These are phyloP conservation scores for Colletotrichum liriopes DNA, from an alignment of 2,329 filamentous ascomycete genomes.

Conservation along the genomic window DNA sequence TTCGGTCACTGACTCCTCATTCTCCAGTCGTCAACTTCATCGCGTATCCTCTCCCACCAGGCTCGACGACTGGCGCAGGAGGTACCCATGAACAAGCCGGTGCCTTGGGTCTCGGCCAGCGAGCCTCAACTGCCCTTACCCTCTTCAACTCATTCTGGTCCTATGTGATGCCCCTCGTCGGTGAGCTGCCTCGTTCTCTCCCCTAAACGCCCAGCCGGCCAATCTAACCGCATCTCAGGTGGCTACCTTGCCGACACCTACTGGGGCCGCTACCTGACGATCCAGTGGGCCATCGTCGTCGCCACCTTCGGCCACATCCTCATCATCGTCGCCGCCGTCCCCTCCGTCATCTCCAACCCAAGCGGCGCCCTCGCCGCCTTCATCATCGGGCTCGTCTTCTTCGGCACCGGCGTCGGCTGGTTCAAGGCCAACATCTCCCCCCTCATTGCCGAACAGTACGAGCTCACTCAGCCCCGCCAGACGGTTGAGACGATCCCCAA, in stretches of 20 bases:
- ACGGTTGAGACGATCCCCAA: slow-evolving; percentile 54
- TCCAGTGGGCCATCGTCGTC: slow-evolving; percentile 77
- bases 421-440: slow-evolving; percentile 84
- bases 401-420: slow-evolving; percentile 73
- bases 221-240: slow-evolving; percentile 46
- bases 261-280: slow-evolving; percentile 80
- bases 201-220: too few species aligned
- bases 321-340: slow-evolving; percentile 72
- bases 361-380: slow-evolving; percentile 67
- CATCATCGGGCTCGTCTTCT: slow-evolving; percentile 73
- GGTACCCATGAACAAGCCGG: slow-evolving; percentile 46
- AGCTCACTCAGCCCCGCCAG: slow-evolving; percentile 59
- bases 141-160: slow-evolving; percentile 43
- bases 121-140: slow-evolving; percentile 38
- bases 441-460: slow-evolving; percentile 77
- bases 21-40: slow-evolving; percentile 70
- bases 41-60: slow-evolving; percentile 70
- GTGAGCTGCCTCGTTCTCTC: neutral
- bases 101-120: slow-evolving; percentile 45
- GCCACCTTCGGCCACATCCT: slow-evolving; percentile 80
- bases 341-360: slow-evolving; percentile 53
- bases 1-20: slow-evolving; percentile 55
- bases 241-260: slow-evolving; percentile 77
- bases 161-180: slow-evolving; percentile 48
- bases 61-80: slow-evolving; percentile 64